Base-by-base conservation (phyloP, 257 asterid species). In the Voacanga thouarsii region DNA sequence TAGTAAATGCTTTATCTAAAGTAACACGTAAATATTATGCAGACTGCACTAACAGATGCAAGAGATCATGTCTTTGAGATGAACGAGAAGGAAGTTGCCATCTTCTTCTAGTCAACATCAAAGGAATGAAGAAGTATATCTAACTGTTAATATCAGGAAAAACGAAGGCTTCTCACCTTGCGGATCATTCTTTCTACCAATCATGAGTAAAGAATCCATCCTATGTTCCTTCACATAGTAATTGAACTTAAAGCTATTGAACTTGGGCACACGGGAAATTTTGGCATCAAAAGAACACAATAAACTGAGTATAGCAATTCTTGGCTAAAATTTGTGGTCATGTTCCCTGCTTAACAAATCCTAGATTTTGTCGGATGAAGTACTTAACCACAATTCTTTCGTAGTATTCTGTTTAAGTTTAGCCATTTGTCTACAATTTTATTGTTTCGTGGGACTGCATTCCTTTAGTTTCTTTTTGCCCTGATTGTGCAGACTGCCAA, bases 21-120 rank as follows among this genome's bases (percentile, higher is more conserved):
- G 5, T 3, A 56, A 33, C 10, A 6, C 0, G 33, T 9, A 23
- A 19, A 28, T 53, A 80, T 70, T 28, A 18, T 87, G 96, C 99
- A 94, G 97, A 90, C 97, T 82, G 98, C 98, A 11, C 84, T 95
- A 76, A 80, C 97, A 26, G 98, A 95, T 51, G 98, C 99, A 65
- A 91, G 90, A 56, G 99, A 95, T 80, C 99, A 95, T 55, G 99
- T 93, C 70, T 87, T 33, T 75, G 99, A 95, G 96, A 93, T 95
- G 99, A 95, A 75, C 49, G 99, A 91, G 75, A 90, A 88, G 85
- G 99, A 94, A 93, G 89, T 94, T 72, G 83, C 75, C 0, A 80
- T 94, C 79, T 88, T 86, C 81, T 92, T 91, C 84, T 94, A 94
- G 89, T 81, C n/a, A 57, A 60, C 57, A 71, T 45, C 75, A 37